Conservation (phyloP, 768 basidiomycete genomes). For the Russula lepida region DNA sequence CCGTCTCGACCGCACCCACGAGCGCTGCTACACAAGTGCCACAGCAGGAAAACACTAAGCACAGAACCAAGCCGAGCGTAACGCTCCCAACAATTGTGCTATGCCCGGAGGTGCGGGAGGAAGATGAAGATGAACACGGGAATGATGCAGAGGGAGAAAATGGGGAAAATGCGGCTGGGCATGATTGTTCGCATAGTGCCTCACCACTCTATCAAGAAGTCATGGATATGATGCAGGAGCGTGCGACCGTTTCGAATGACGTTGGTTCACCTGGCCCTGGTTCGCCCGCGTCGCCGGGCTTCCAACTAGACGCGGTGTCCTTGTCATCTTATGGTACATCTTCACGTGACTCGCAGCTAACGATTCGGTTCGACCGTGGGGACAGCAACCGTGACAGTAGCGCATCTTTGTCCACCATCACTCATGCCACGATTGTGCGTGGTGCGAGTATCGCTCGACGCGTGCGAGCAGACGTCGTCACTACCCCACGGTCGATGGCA, state of each 20-base stretch:
- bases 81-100: slow-evolving; percentile 16
- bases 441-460: slow-evolving; percentile 21
- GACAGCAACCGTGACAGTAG: slow-evolving; percentile 16
- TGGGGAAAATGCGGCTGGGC: not conserved
- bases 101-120: not conserved
- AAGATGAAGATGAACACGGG: not conserved
- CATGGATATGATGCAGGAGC: slow-evolving; percentile 23
- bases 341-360: slow-evolving; percentile 13
- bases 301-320: slow-evolving; percentile 2
- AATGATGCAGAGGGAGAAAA: not conserved
- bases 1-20: not conserved
- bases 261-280: not conserved
- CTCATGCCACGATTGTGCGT: slow-evolving; percentile 21
- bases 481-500: not conserved
- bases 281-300: not conserved
- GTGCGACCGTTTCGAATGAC: not conserved
- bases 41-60: not conserved
- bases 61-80: not conserved
- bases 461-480: slow-evolving; percentile 15
- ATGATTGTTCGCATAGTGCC: slow-evolving; percentile 7
- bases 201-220: slow-evolving; percentile 21
- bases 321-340: not conserved
- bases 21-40: not conserved
- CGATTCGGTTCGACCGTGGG: slow-evolving; percentile 11
- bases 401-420: slow-evolving; percentile 17